Evolutionary conservation across 2,329 filamentous ascomycete genomes (phyloP), one percentile per base, ranked within the genome.

Genomic region (Colletotrichum acutatum): DNA sequence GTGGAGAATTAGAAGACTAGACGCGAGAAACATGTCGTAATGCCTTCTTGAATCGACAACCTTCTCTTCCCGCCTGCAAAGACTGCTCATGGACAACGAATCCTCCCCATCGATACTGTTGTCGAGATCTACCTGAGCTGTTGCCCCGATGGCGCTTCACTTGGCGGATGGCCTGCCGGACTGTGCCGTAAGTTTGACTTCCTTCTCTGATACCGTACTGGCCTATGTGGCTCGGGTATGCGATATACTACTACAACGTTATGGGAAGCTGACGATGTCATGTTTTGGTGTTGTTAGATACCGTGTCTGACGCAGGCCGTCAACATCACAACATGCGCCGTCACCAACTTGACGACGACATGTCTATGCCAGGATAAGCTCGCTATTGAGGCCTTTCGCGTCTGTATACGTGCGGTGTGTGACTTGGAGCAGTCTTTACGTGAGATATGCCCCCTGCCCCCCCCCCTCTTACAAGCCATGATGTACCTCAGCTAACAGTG

Each of bases 301-400:
- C 56, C 66, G 12, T 72, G 71, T 37, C 26, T 57, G 9, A 28
- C 53, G n/a, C 52, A 72, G 24, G 71, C 60, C 9, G 54, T 66
- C 42, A 61, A 70, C 24, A 49, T 65, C 19, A 71, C 66, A 5
- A 46, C 46, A 8, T 72, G 71, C 49, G 71, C 60, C 2, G 66
- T 57, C 32, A 11, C 32, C 26, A 58, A 71, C 22, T 32, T 70
- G n/a, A 61, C 60, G 5, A 63, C 69, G 4, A 19, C 49, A 19
- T 71, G 71, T 32, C 22, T 72, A 1, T 72, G 71, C 9, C 42
- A 53, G 12, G 71, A 72, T 3, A 37, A n/a, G 6, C n/a, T 24
- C 5, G 70, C 46, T 52, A 56, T 70, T 19, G 30, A 60, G 14
- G 30, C 32, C 11, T 54, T 65, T 6, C 66, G 71, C 11, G 11